Conservation (phyloP, 768 basidiomycete species). For the Amanita phalloides region DNA sequence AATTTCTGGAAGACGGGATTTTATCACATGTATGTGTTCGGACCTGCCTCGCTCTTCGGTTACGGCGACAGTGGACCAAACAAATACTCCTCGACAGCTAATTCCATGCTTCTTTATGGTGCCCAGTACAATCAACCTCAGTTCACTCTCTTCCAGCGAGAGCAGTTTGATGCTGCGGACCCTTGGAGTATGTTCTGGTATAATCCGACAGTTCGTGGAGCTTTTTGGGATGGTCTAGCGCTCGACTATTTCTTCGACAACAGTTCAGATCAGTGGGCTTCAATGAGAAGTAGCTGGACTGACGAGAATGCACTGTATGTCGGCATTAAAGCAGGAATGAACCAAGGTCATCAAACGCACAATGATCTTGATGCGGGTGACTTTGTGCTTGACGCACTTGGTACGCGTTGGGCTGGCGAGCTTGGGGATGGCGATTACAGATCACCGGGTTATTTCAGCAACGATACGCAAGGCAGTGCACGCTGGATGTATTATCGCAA, state of each 20-base stretch:
- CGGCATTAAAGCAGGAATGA: slow-evolving; percentile 79
- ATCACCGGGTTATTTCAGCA: slow-evolving; percentile 66
- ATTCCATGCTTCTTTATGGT: slow-evolving; percentile 74
- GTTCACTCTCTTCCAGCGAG: slow-evolving; percentile 87
- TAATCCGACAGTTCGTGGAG: slow-evolving; percentile 68
- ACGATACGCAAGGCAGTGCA: slow-evolving; percentile 51
- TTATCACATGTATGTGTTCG: slow-evolving; percentile 85
- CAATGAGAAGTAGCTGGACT: slow-evolving; percentile 92
- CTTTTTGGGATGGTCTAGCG: slow-evolving; percentile 82
- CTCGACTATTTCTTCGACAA: slow-evolving; percentile 81
- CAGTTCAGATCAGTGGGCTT: slow-evolving; percentile 69
- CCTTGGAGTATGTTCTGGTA: slow-evolving; percentile 94
- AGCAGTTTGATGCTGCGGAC: slow-evolving; percentile 71
- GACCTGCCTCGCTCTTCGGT: slow-evolving; percentile 79
- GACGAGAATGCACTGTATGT: slow-evolving; percentile 74
- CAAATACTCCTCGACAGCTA: slow-evolving; percentile 93
- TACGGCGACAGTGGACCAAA: slow-evolving; percentile 86
- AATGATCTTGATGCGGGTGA: slow-evolving; percentile 92
- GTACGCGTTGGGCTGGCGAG: slow-evolving; percentile 92
- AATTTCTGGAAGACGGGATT: slow-evolving; percentile 61
- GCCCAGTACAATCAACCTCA: slow-evolving; percentile 55
- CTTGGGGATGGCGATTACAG: slow-evolving; percentile 82
- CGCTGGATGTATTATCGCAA: slow-evolving; percentile 96
- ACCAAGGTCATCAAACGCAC: slow-evolving; percentile 84
- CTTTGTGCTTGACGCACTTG: slow-evolving; percentile 91